phyloP scores from a whole-genome alignment of 257 asterid genomes.

The Salvia splendens region DNA sequence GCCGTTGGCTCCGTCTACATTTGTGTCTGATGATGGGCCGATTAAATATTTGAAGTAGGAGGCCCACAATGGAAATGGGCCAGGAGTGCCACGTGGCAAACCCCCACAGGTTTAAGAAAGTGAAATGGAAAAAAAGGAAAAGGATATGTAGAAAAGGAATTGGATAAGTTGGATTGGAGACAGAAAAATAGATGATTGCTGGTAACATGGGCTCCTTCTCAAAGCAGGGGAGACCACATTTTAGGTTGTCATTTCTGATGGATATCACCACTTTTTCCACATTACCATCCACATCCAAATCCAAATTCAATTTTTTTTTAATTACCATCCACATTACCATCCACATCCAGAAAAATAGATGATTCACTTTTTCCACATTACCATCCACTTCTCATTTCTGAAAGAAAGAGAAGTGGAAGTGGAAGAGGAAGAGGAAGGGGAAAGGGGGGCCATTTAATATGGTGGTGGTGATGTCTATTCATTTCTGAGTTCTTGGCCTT shows the following conservation, averaged over 20 bases:
- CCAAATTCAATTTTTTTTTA: too few species aligned
- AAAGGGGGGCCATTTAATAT: background rate
- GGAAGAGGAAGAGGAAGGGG: background rate
- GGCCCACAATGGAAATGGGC: slow-evolving; percentile 21
- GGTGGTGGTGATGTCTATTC: slow-evolving; percentile 37
- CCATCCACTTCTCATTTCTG: too few species aligned
- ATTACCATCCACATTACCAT: too few species aligned
- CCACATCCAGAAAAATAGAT: too few species aligned
- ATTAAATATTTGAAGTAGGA: background rate
- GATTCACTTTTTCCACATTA: too few species aligned
- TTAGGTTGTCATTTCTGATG: slow-evolving; percentile 37
- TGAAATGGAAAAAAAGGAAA: slow-evolving; percentile 16
- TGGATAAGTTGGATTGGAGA: slow-evolving; percentile 40
- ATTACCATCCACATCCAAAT: background rate
- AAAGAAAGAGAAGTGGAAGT: background rate
- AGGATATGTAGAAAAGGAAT: slow-evolving; percentile 2
- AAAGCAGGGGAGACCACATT: slow-evolving; percentile 51
- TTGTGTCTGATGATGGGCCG: background rate
- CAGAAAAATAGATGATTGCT: slow-evolving; percentile 37
- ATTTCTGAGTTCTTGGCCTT: slow-evolving; percentile 17
- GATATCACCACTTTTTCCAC: slow-evolving; percentile 5
- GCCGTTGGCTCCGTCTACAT: background rate
- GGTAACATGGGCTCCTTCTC: slow-evolving; percentile 56
- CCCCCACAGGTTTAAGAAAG: slow-evolving; percentile 19
- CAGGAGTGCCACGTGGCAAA: slow-evolving; percentile 33